Evolutionary conservation across 2,329 filamentous ascomycete species (phyloP).

Genomic region (Geosmithia putterillii): DNA sequence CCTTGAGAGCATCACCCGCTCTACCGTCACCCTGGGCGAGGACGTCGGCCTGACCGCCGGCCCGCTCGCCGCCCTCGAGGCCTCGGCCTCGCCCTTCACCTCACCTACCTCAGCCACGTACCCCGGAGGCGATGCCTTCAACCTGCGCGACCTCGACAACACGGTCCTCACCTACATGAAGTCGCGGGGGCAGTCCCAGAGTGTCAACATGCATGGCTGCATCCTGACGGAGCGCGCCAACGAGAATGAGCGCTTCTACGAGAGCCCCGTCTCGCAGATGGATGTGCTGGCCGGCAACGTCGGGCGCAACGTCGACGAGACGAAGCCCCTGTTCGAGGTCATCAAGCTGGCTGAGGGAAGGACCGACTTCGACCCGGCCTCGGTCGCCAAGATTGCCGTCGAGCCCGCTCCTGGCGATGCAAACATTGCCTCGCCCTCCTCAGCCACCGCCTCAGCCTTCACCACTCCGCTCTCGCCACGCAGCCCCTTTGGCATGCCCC

Average conservation of each 20-base stretch:
- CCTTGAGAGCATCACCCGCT: conserved; percentile 69
- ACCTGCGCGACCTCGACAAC: conserved; percentile 39
- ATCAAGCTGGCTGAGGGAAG: conserved; percentile 83
- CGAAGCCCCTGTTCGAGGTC: conserved; percentile 59
- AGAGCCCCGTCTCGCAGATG: conserved; percentile 33
- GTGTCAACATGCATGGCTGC: conserved; percentile 42
- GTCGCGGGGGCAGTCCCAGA: conserved; percentile 40
- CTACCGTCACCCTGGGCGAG: conserved; percentile 68
- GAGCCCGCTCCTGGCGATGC: conserved; percentile 69
- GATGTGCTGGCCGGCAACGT: conserved; percentile 47
- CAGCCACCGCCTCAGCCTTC: conserved; percentile 7
- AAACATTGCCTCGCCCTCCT: conserved; percentile 33
- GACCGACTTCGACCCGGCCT: conserved; percentile 53
- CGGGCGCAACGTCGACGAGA: conserved; percentile 39
- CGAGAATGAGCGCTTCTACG: conserved; percentile 49
- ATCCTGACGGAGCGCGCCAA: conserved; percentile 43
- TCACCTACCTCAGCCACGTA: no score
- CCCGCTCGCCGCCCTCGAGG: conserved; percentile 49
- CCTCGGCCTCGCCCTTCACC: conserved; percentile 39
- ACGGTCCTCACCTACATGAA: conserved; percentile 48
- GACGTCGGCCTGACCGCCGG: conserved; percentile 69
- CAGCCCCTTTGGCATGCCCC: conserved; percentile 64
- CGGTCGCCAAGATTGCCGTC: conserved; percentile 51
- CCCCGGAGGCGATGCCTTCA: conserved; percentile 15
- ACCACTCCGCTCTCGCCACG: conserved; percentile 22